phyloP scores from a whole-genome alignment of 805 yeast genomes.

The Ogataea polymorpha region DNA sequence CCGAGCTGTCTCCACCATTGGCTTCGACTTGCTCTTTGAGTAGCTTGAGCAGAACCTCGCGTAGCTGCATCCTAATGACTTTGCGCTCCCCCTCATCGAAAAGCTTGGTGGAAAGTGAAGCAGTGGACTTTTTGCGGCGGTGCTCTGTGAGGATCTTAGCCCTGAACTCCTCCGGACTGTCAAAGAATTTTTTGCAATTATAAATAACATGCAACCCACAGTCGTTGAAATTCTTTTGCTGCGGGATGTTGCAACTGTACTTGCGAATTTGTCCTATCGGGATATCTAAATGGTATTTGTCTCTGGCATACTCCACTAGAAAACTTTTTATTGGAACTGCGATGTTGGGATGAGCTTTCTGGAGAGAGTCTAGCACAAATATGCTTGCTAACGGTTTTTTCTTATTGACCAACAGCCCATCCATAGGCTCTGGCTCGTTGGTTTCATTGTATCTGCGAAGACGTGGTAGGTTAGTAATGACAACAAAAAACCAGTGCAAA shows the following conservation, averaged over 20 bases:
- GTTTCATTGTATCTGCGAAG: conserved; percentile 14
- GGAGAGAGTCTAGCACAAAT: conserved; percentile 73
- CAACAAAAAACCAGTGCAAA: conserved; percentile 85
- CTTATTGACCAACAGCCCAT: conserved; percentile 8
- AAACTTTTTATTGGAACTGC: conserved; percentile 53
- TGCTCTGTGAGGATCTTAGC: conserved; percentile 19
- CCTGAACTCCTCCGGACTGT: conserved; percentile 43
- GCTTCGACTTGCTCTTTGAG: conserved; percentile 27
- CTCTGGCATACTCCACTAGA: conserved; percentile 66
- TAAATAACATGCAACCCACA: conserved; percentile 92
- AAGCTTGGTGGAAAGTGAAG: conserved; percentile 15
- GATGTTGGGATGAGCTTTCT: conserved; percentile 53
- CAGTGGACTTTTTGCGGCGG: conserved; percentile 11
- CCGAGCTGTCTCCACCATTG: conserved; percentile 23
- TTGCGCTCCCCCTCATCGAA: conserved; percentile 29
- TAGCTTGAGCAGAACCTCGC: conserved; percentile 24
- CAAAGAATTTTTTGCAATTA: conserved; percentile 59
- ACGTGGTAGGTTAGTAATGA: conserved; percentile 54
- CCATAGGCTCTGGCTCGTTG: conserved; percentile 3
- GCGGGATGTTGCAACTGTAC: conserved; percentile 53
- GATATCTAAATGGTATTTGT: conserved; percentile 50
- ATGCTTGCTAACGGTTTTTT: conserved; percentile 37
- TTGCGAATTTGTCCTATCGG: conserved; percentile 41
- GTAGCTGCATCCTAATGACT: conserved; percentile 22
- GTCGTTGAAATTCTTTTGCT: conserved; percentile 85